Percentiles rank a stretch among this genome's conserved stretches.
These are phyloP conservation scores for Euphrasia arctica DNA, from an alignment of 305 asterid genomes.

Conservation along the genomic window DNA sequence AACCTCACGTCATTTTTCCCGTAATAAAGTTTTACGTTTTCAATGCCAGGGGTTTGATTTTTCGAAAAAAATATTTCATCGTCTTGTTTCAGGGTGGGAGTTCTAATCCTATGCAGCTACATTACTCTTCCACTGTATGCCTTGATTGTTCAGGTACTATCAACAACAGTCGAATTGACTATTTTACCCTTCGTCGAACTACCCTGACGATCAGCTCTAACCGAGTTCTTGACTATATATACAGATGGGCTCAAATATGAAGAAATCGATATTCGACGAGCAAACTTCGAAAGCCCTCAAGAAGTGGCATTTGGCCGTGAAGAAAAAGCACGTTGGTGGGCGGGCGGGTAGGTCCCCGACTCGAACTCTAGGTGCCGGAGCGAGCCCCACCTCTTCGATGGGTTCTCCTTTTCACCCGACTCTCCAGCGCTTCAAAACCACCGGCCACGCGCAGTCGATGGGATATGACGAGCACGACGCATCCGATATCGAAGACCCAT, in stretches of 20 bases:
- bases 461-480: slow-evolving; percentile 44
- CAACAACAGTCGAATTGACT: too few relatives aligned
- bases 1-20: slow-evolving; percentile 17
- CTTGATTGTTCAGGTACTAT: slow-evolving; percentile 70
- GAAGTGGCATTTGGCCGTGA: slow-evolving; percentile 88
- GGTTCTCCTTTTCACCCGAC: slow-evolving; percentile 58
- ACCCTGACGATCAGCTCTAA: too few relatives aligned
- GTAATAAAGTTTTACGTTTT: neutral
- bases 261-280: slow-evolving; percentile 78
- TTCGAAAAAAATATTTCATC: slow-evolving; percentile 6
- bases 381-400: slow-evolving; percentile 62
- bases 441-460: slow-evolving; percentile 45
- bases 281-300: slow-evolving; percentile 84
- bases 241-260: slow-evolving; percentile 90
- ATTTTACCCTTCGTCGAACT: too few relatives aligned
- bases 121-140: slow-evolving; percentile 93
- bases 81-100: slow-evolving; percentile 53
- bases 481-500: slow-evolving; percentile 61
- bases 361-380: slow-evolving; percentile 52
- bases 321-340: slow-evolving; percentile 51
- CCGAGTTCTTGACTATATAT: neutral
- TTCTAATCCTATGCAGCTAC: slow-evolving; percentile 79
- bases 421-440: slow-evolving; percentile 70
- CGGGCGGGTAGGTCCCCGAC: slow-evolving; percentile 48
- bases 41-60: slow-evolving; percentile 16